Evolutionary conservation across 2,329 filamentous ascomycete genomes (phyloP).

Genomic region (Hysterium pulicare): DNA sequence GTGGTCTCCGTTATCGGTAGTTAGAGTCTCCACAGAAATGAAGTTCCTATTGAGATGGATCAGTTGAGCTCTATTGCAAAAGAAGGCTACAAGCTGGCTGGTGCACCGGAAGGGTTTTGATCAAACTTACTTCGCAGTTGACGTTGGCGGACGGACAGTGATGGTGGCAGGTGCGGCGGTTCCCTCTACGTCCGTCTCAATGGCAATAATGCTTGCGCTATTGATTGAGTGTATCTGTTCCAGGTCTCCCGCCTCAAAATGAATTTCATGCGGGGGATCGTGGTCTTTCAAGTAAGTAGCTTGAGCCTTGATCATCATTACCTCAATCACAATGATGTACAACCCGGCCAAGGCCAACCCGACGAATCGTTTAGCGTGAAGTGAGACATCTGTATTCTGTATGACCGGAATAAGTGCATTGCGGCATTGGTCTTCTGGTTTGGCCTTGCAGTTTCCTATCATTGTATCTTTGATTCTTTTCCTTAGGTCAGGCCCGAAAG

Average conservation of each 20-base stretch:
- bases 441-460: slow-evolving; percentile 3
- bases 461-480: slow-evolving; percentile 8
- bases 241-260: slow-evolving; percentile 3
- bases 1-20: slow-evolving; percentile 5
- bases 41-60: not conserved
- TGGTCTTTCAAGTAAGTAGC: too few relatives aligned
- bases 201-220: not conserved
- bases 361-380: slow-evolving; percentile 10
- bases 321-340: not conserved
- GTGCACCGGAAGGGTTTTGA: too few relatives aligned
- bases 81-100: not conserved
- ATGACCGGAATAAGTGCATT: slow-evolving; percentile 9
- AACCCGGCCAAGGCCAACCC: not conserved
- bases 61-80: not conserved
- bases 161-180: slow-evolving; percentile 3
- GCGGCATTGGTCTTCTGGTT: slow-evolving; percentile 5
- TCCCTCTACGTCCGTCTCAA: not conserved
- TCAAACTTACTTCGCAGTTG: not conserved
- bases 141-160: not conserved
- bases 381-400: slow-evolving; percentile 7
- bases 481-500: slow-evolving; percentile 9
- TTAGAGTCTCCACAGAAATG: slow-evolving; percentile 11
- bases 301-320: not conserved
- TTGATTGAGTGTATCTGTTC: slow-evolving; percentile 6
- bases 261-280: not conserved